Conservation (phyloP, 495 filamentous ascomycete species). For the Neurospora sublineolata region DNA sequence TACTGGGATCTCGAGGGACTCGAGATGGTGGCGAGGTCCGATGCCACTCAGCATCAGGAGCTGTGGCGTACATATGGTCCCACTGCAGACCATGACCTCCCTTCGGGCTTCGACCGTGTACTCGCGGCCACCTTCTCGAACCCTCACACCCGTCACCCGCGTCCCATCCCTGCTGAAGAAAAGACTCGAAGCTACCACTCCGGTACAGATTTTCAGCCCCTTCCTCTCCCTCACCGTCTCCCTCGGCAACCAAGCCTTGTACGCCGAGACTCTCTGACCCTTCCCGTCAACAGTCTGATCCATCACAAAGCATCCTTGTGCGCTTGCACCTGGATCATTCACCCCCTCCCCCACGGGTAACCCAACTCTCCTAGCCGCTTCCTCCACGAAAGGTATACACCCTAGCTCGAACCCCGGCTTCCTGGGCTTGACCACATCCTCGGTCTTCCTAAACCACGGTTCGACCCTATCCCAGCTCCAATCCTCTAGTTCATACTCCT, state of each 20-base stretch:
- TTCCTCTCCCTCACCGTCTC: constrained; percentile 4
- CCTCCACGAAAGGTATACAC: constrained; percentile 5
- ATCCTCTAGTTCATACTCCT: constrained; percentile 11
- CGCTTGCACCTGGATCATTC: constrained; percentile 9
- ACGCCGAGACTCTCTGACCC: constrained; percentile 11
- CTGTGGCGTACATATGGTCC: constrained; percentile 13
- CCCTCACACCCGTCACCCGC: constrained; percentile 9
- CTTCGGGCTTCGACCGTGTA: constrained; percentile 10
- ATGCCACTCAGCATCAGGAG: constrained; percentile 22
- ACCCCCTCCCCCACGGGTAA: constrained; percentile 7
- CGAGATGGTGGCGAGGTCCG: constrained; percentile 25
- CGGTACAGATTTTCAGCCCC: constrained; percentile 12
- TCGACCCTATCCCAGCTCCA: constrained; percentile 21
- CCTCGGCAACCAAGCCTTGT: constrained; percentile 10
- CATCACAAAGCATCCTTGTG: constrained; percentile 13
- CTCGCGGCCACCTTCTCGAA: background rate
- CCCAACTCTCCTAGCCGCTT: constrained; percentile 6
- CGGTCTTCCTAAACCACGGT: constrained; percentile 16
- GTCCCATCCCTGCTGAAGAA: constrained; percentile 1
- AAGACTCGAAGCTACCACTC: constrained; percentile 13
- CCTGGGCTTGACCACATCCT: constrained; percentile 8
- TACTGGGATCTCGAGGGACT: constrained; percentile 48
- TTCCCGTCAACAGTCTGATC: constrained; percentile 12
- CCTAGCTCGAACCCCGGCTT: background rate
- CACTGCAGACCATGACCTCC: constrained; percentile 17